Evolutionary conservation across 805 yeast species (phyloP).

Genomic region (Metschnikowia lachancei): DNA sequence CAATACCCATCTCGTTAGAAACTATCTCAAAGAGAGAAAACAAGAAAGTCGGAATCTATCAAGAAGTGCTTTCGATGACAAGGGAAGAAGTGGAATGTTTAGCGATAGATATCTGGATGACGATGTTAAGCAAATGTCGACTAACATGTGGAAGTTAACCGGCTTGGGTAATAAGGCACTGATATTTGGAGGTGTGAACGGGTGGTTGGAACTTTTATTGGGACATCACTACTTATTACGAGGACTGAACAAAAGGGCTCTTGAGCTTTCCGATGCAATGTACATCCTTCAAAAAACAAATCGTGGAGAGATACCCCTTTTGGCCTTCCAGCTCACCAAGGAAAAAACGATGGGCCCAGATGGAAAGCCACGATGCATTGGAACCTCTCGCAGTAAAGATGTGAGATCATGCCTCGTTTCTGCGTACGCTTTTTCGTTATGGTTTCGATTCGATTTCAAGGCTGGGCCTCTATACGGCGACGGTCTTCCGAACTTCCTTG

Average conservation of each 20-base stretch:
- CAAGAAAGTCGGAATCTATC: not conserved
- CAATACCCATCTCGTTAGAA: not conserved
- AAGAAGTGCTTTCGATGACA: not conserved
- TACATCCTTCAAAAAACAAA: not conserved
- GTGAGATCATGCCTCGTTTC: conserved; percentile 6
- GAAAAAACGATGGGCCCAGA: not conserved
- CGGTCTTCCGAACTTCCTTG: not conserved
- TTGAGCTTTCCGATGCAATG: conserved; percentile 5
- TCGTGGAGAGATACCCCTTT: conserved; percentile 1
- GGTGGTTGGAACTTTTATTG: conserved; percentile 5
- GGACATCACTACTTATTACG: conserved; percentile 9
- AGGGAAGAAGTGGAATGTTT: not conserved
- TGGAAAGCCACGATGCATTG: not conserved
- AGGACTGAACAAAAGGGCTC: not conserved
- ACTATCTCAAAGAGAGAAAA: not conserved
- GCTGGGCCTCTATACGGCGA: conserved; percentile 3
- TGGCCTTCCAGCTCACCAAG: not conserved
- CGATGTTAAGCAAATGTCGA: not conserved
- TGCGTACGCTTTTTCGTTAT: conserved; percentile 6
- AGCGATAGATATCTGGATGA: not conserved
- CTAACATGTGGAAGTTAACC: conserved; percentile 1
- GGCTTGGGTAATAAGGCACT: not conserved
- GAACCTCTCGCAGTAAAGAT: conserved; percentile 4
- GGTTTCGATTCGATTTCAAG: conserved; percentile 9
- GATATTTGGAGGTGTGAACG: conserved; percentile 1